A percentile compares a stretch with the other conserved stretches of the same genome.
Conservation (phyloP, 2,329 filamentous ascomycete genomes). For the Colletotrichum sp. region DNA sequence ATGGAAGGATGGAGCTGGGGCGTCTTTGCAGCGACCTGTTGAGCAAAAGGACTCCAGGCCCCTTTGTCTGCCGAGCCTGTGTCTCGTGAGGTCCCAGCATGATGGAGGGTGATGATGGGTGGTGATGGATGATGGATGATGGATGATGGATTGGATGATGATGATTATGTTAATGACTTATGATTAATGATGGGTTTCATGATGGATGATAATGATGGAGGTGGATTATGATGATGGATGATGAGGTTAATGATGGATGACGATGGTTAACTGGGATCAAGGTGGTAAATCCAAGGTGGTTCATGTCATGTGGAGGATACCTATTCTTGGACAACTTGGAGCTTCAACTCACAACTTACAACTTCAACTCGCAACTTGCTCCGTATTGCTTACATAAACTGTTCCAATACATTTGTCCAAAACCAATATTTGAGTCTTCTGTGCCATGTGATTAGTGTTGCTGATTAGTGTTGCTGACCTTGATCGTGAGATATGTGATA, state of each 20-base stretch:
- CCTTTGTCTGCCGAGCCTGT: not conserved
- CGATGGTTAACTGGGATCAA: no score
- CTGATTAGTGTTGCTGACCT: no score
- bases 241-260: no score
- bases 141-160: not conserved
- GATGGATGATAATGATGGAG: no score
- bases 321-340: not conserved
- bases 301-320: not conserved
- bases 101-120: rapidly evolving
- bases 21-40: not conserved
- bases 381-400: not conserved
- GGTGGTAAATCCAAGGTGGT: not conserved
- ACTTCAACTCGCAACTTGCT: not conserved
- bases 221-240: no score
- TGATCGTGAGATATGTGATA: not conserved
- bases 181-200: not conserved
- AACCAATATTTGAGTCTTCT: not conserved
- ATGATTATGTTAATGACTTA: not conserved
- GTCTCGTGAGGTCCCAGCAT: not conserved
- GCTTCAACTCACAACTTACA: not conserved
- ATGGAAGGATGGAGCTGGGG: not conserved
- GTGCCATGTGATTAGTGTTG: not conserved
- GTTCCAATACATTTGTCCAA: not conserved
- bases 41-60: not conserved
- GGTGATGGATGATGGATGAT: not conserved